Base-by-base conservation (phyloP, 2,329 filamentous ascomycete species). In the Tolypocladium album region DNA sequence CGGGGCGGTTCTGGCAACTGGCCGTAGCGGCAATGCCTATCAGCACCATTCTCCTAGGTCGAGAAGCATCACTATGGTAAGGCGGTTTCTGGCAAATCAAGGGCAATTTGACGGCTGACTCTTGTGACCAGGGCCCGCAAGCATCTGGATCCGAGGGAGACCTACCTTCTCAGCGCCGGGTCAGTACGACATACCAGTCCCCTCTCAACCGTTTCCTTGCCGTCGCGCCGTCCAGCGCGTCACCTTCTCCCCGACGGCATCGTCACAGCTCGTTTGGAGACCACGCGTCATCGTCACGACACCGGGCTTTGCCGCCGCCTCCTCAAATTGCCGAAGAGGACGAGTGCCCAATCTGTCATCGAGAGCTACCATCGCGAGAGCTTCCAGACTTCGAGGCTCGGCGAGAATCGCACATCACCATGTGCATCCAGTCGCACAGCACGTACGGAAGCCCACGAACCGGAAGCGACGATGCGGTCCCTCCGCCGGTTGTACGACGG, bases 281-380 rank as follows among this genome's bases (percentile, higher is more conserved):
- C 27, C 63, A 66, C 2, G 66, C 72, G 12, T 72, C 76, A 4
- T 75, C 75, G 2, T 72, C 73, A 4, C 67, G 71, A 22, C 75
- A 71, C 45, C 76, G 73, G 31, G 74, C 72, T 36, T 67, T 73
- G 43, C 76, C 74, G 1, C 76, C 74, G 4, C 78, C 77, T 13
- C 79, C 76, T 1, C 82, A 81, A 60, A 79, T 82, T 67, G 77
- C 79, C 7, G 89, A 92, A 69, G 89, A 92, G 68, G 89, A 92
- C 68, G 87, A 90, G 67, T 93, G 89, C 63, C 89, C 89, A 0
- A 82, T 92, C 53, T 93, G 89, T 66, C 88, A 89, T 67, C 74
- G 78, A 43, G 88, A 91, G 72, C 78, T 92, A 4, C 88, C 89
- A 0, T 80, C 83, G 2, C 76, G 78, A 22, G 71, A 70, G 5